Base-by-base conservation (phyloP, 768 basidiomycete species). In the Termitomyces sp. region DNA sequence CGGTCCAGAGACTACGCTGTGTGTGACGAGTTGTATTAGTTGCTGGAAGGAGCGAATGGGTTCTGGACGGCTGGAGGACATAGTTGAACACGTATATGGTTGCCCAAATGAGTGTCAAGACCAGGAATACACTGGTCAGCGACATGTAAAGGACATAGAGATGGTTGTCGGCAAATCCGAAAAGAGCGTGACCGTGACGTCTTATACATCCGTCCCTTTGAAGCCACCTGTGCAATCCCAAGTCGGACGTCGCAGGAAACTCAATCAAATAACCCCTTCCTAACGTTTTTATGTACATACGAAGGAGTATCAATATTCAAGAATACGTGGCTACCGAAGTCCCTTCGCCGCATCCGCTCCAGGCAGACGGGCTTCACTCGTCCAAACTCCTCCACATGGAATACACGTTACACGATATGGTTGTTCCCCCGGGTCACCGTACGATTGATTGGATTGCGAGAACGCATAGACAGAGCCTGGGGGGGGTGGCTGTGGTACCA, bases 51-150 rank as follows among this genome's bases (percentile, higher is more conserved):
- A 62, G 48, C 30, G 61, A 55, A 10, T 45, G 42, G 3, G 47
- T 38, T 52, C 26, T 57, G 21, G 59, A 51, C 1, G 57, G 48
- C 40, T 44, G 60, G 14, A 53, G 55, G 40, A 60, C n/a, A 56
- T 67, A 54, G 60, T 62, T 50, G 8, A 67, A 23, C 6, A 55
- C 49, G 53, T 72, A 59, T 19, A 72, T 67, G 19, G 51, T 50
- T 26, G 53, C 62, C 71, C 71, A 72, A 41, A 66, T 53, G 28
- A 62, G 58, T 48, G 62, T 45, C 38, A 71, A 51, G 47, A 60
- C 47, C 19, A 71, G 53, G 26, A 66, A 41, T 31, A 62, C 50
- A 50, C 54, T 54, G 53, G 57, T 61, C 33, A 67, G 33, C 30
- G 67, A 61, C 69, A 71, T 69, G 44, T 33, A 63, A 45, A 44